These are phyloP conservation scores for Suhomyces sp. DNA, from an alignment of 805 yeast species.

Conservation along the genomic window DNA sequence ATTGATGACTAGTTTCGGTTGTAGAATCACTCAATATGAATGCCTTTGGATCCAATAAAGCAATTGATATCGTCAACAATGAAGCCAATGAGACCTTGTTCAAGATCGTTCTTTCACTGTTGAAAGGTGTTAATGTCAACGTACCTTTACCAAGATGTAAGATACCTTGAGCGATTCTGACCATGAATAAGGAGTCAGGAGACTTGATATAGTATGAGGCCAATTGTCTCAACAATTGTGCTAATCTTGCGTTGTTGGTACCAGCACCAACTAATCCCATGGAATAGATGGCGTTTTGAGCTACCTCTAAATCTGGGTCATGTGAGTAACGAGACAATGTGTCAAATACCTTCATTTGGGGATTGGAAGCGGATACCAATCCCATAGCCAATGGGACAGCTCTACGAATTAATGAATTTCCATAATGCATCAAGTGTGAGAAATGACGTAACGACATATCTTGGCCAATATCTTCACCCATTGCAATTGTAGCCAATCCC, in stretches of 20 bases:
- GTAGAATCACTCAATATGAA: slow-evolving; percentile 69
- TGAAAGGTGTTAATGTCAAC: slow-evolving; percentile 82
- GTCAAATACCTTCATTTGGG: slow-evolving; percentile 96
- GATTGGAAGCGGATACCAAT: slow-evolving; percentile 85
- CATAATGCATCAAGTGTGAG: slow-evolving; percentile 97
- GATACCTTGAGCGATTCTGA: slow-evolving; percentile 92
- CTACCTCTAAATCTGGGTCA: slow-evolving; percentile 91
- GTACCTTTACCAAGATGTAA: slow-evolving; percentile 97
- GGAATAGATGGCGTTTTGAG: slow-evolving; percentile 89
- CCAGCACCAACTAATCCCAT: slow-evolving; percentile 99
- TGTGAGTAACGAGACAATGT: slow-evolving; percentile 95
- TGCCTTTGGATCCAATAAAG: slow-evolving; percentile 80
- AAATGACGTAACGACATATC: slow-evolving; percentile 97
- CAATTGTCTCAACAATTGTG: slow-evolving; percentile 90
- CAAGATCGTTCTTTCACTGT: slow-evolving; percentile 80
- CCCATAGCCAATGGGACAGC: slow-evolving; percentile 99
- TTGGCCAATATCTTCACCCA: slow-evolving; percentile 98
- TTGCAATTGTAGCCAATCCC: slow-evolving; percentile 90
- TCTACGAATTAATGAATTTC: slow-evolving; percentile 84
- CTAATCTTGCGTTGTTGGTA: slow-evolving; percentile 96
- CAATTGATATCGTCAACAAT: slow-evolving; percentile 76
- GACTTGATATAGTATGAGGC: slow-evolving; percentile 92
- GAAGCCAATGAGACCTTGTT: slow-evolving; percentile 91
- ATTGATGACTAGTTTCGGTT: slow-evolving; percentile 58
- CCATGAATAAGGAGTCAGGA: slow-evolving; percentile 86